Base-by-base conservation (phyloP, 352 stramenopile genomes). In the Halophytophthora batemanensis region DNA sequence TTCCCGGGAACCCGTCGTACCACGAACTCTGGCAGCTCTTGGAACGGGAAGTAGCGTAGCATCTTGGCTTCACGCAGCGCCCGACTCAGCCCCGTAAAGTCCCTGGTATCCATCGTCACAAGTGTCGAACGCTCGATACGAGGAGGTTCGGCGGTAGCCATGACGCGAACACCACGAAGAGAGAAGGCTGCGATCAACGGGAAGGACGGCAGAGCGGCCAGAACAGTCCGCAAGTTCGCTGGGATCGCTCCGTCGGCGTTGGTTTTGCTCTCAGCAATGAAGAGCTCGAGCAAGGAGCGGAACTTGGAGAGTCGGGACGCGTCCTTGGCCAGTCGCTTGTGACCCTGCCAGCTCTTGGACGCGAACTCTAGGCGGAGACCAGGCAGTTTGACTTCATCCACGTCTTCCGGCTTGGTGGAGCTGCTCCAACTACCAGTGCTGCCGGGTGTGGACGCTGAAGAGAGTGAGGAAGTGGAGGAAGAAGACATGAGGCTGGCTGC, bases 291-390 rank as follows among this genome's bases (percentile, higher is more conserved):
- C 12, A 74, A 56, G 2, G 70, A 65, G 1, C 76, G 81, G 22
- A 91, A 88, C 1, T 63, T 65, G 13, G 76, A 69, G 10, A 89
- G 53, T 2, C 71, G 42, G 0, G 64, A 44, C 1, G 78, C 63
- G 38, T 89, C 69, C 53, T 86, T 82, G 2, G 56, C 61, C 22
- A 91, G 46, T 6, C 81, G 65, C 37, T 88, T 89, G 43, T 82
- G 75, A 6, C 81, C 81, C 31, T 75, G 74, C 77, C 77, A 91
- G 21, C 55, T 82, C 49, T 87, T 87, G 0, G 67, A 74, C 1
- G 71, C 72, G 38, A 85, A 79, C 53, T 88, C 60, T n/a, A 91
- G 46, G n/a, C 68, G 72, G 12, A 91, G 51, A 2, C 69, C 77
- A 7, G 77, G 70, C 10, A 89, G 51, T 28, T 71, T 69, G 39